These are phyloP conservation scores for Mucuna pruriens DNA, from an alignment of 306 rosid genomes.

Conservation along the genomic window DNA sequence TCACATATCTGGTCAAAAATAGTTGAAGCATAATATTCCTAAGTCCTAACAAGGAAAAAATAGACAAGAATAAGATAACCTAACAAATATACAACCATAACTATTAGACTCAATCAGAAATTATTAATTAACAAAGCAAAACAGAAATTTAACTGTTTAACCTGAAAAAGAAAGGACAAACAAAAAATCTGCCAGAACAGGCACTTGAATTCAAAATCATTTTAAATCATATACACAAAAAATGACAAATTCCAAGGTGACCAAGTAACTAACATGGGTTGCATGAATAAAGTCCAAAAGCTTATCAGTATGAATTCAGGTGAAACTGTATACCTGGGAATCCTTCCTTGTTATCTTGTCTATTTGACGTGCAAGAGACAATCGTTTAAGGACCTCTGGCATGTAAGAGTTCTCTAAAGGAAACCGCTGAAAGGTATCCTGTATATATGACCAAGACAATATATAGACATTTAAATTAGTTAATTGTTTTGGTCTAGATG, in stretches of 20 bases:
- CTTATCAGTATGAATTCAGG: slow-evolving; percentile 24
- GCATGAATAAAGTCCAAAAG: slow-evolving; percentile 24
- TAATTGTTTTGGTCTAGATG: slow-evolving; percentile 28
- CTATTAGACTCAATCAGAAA: slow-evolving; percentile 12
- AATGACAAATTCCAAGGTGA: slow-evolving; percentile 2
- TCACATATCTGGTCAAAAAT: slow-evolving; percentile 2
- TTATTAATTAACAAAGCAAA: neutral
- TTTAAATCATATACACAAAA: slow-evolving; percentile 20
- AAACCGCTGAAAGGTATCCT: slow-evolving; percentile 83
- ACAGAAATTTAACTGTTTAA: slow-evolving; percentile 5
- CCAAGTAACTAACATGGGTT: neutral
- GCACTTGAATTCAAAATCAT: slow-evolving; percentile 3
- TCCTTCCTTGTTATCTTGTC: slow-evolving; percentile 84
- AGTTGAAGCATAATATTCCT: slow-evolving; percentile 1
- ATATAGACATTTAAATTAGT: neutral
- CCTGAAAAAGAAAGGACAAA: neutral
- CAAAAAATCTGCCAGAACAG: neutral
- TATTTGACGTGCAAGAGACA: slow-evolving; percentile 89
- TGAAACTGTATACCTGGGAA: slow-evolving; percentile 70
- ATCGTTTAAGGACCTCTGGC: slow-evolving; percentile 83
- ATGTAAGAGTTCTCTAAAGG: slow-evolving; percentile 85
- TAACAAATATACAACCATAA: neutral
- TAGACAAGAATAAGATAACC: slow-evolving; percentile 6
- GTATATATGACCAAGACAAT: slow-evolving; percentile 26
- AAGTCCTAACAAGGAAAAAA: neutral